These are phyloP conservation scores for Septoria petroselini DNA, from an alignment of 2,329 filamentous ascomycete genomes.

Conservation along the genomic window DNA sequence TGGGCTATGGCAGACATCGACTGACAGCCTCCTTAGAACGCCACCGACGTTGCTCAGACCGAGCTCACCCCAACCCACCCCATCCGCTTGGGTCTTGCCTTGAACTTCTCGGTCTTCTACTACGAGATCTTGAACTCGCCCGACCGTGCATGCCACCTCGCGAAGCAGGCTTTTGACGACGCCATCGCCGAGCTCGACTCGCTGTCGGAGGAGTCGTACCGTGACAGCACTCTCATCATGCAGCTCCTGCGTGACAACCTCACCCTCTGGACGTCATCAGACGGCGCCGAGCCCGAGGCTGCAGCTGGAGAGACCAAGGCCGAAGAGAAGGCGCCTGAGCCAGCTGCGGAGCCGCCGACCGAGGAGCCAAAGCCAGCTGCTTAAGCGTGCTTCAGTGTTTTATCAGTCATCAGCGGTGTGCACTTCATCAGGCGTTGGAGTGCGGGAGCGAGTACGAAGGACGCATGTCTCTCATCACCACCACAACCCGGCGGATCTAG, in stretches of 20 bases:
- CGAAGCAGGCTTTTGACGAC: slow-evolving; percentile 98
- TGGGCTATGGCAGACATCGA: slow-evolving; percentile 14
- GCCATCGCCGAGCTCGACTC: slow-evolving; percentile 98
- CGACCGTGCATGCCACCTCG: slow-evolving; percentile 94
- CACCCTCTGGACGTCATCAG: slow-evolving; percentile 95
- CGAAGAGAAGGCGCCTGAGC: slow-evolving; percentile 46
- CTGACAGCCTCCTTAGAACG: slow-evolving; percentile 60
- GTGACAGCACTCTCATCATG: slow-evolving; percentile 99
- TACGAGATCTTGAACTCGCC: slow-evolving; percentile 99
- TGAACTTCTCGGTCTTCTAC: slow-evolving; percentile 99
- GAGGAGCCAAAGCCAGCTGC: slow-evolving; percentile 31
- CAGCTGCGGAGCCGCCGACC: slow-evolving; percentile 48
- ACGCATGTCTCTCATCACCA: slow-evolving; percentile 21
- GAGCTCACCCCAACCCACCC: slow-evolving; percentile 97
- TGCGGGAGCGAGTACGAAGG: slow-evolving; percentile 20
- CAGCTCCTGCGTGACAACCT: slow-evolving; percentile 97
- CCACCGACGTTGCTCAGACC: slow-evolving; percentile 96
- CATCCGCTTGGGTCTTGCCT: slow-evolving; percentile 92
- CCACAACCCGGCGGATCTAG: slow-evolving; percentile 7
- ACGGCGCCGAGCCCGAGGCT: slow-evolving; percentile 73
- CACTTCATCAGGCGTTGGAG: slow-evolving; percentile 23
- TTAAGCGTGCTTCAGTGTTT: slow-evolving; percentile 22
- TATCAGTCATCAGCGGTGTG: slow-evolving; percentile 22
- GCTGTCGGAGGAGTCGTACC: slow-evolving; percentile 95
- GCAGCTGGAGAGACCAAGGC: slow-evolving; percentile 53